Evolutionary conservation across 2,329 filamentous ascomycete species (phyloP).

Genomic region (Hypoxylon sp.): DNA sequence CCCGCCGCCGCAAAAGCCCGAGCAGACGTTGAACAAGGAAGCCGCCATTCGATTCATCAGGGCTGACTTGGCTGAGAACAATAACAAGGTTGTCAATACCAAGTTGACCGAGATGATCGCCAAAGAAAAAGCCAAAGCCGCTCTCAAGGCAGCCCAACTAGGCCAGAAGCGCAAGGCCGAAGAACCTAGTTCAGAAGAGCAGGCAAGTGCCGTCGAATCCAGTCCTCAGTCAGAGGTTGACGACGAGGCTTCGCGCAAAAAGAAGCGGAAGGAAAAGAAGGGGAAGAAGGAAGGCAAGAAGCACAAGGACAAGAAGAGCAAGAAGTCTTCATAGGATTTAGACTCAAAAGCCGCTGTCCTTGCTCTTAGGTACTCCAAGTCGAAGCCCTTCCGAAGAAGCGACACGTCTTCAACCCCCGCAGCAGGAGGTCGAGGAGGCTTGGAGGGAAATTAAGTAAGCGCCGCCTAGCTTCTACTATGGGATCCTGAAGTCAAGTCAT

Average conservation of each 20-base stretch:
- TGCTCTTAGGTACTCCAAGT: neutral
- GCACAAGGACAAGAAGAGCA: constrained; percentile 57
- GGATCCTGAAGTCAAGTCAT: neutral
- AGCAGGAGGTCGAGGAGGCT: neutral
- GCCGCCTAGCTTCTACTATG: neutral
- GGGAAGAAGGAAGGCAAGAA: constrained; percentile 55
- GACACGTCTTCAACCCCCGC: neutral
- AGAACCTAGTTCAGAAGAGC: constrained; percentile 39
- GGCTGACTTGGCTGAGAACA: constrained; percentile 76
- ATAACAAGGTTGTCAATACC: constrained; percentile 66
- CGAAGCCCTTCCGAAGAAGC: neutral
- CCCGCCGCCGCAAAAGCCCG: constrained; percentile 67
- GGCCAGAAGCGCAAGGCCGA: constrained; percentile 53
- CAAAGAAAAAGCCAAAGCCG: constrained; percentile 68
- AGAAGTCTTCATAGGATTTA: constrained; percentile 45
- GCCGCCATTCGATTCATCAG: constrained; percentile 87
- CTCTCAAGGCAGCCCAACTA: constrained; percentile 61
- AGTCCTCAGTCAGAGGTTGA: constrained; percentile 37
- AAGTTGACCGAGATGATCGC: constrained; percentile 70
- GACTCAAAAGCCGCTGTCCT: neutral
- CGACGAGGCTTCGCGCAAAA: constrained; percentile 62
- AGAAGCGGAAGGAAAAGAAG: constrained; percentile 54
- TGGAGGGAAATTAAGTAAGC: constrained; percentile 8
- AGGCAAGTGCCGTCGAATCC: constrained; percentile 45
- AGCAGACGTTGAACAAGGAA: constrained; percentile 75